A percentile compares a stretch with the other conserved stretches of the same genome.
These are phyloP conservation scores for Nigrograna mackinnonii DNA, from an alignment of 2,329 filamentous ascomycete genomes.

Conservation along the genomic window DNA sequence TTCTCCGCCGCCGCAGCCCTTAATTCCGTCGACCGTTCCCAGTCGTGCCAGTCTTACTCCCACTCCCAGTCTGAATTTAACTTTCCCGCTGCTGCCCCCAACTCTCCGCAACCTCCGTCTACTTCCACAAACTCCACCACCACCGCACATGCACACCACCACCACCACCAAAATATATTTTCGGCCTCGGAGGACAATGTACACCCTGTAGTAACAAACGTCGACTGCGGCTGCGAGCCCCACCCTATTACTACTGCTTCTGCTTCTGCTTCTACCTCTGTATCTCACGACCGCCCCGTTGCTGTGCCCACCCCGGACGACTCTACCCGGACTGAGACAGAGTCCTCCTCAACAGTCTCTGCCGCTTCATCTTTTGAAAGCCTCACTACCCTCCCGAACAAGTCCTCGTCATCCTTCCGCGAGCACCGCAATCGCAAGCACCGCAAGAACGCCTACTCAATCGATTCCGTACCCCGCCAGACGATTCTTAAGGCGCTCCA, in stretches of 20 bases:
- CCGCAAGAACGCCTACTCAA: slow-evolving; percentile 52
- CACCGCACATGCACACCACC: slow-evolving; percentile 23
- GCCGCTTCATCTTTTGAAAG: slow-evolving; percentile 39
- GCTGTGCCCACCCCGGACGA: slow-evolving; percentile 25
- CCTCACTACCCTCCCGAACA: slow-evolving; percentile 32
- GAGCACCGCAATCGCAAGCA: slow-evolving; percentile 41
- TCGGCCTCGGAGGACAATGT: slow-evolving; percentile 22
- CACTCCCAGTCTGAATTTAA: slow-evolving; percentile 27
- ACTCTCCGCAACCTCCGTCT: slow-evolving; percentile 27
- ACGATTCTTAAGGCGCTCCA: slow-evolving; percentile 83
- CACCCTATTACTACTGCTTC: slow-evolving; percentile 7
- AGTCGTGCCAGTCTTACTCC: background rate
- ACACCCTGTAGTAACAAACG: slow-evolving; percentile 28
- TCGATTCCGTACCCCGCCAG: slow-evolving; percentile 73
- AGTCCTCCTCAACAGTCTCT: slow-evolving; percentile 22
- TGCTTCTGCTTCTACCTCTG: slow-evolving; percentile 12
- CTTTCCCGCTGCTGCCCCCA: slow-evolving; percentile 17
- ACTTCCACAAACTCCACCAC: too few relatives aligned
- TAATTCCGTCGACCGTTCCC: slow-evolving; percentile 26
- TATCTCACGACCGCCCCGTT: slow-evolving; percentile 12
- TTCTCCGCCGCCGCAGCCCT: slow-evolving; percentile 38
- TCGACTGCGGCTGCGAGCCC: slow-evolving; percentile 29
- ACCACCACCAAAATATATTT: slow-evolving; percentile 11
- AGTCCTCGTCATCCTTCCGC: slow-evolving; percentile 37
- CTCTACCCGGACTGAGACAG: slow-evolving; percentile 16